phyloP scores from a whole-genome alignment of 2,329 filamentous ascomycete genomes.

The Falciphora oryzae region DNA sequence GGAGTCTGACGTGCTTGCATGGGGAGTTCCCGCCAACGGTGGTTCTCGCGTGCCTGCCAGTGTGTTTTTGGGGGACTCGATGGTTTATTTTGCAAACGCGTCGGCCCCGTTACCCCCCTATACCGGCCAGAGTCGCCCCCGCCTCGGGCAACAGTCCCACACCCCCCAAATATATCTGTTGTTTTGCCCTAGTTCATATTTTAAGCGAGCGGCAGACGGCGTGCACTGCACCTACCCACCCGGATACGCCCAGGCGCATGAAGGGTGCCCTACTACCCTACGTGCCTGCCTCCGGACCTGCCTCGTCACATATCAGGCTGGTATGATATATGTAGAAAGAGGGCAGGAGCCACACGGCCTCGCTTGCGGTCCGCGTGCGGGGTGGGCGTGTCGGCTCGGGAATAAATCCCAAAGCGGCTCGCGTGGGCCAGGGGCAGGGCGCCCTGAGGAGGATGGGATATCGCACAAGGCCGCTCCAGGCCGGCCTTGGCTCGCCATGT shows the following conservation, averaged over 20 bases:
- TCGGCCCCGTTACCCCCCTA: no score
- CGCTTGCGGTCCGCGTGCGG: background rate
- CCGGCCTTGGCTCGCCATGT: no score
- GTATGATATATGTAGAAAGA: background rate
- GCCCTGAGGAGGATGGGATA: no score
- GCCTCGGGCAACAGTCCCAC: background rate
- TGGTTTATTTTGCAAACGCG: background rate
- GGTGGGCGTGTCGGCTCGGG: background rate
- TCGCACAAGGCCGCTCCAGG: no score
- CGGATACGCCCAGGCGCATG: background rate
- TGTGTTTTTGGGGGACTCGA: background rate
- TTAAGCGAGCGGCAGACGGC: background rate
- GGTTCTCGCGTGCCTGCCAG: background rate
- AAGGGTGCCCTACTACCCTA: background rate
- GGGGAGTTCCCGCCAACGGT: background rate
- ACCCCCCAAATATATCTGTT: background rate
- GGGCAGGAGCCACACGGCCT: background rate
- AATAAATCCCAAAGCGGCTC: background rate
- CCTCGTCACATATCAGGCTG: background rate
- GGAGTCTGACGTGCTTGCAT: background rate
- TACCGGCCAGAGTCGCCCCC: no score
- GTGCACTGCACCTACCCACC: no score
- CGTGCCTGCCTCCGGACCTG: background rate
- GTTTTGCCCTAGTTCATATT: background rate
- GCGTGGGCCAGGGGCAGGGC: no score